Percentiles rank a stretch among this genome's conserved stretches.
phyloP scores from a whole-genome alignment of 225 moss, liverwort and hornwort genomes.

The Takakia lepidozioides region DNA sequence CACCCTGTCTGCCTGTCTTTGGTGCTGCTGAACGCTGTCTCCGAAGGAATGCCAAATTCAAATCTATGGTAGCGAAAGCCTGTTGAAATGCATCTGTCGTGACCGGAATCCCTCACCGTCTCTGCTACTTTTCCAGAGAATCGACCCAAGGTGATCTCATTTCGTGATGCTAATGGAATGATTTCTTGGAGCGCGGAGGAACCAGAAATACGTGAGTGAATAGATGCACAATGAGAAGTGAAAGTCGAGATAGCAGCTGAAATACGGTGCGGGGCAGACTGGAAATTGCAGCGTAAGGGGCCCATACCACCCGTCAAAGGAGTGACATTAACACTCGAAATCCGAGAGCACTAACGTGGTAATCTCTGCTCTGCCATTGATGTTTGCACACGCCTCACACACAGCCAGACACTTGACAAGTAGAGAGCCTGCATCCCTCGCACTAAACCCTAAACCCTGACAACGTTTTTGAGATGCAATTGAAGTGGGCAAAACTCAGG shows the following conservation, averaged over 20 bases:
- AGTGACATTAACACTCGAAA: too few relatives aligned
- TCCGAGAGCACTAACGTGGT: too few relatives aligned
- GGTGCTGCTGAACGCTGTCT: neutral
- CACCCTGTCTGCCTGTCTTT: neutral
- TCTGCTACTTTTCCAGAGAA: conserved; percentile 1
- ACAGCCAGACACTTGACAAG: too few relatives aligned
- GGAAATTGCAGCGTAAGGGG: conserved; percentile 5
- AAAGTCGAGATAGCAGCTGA: neutral
- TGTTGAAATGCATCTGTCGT: conserved; percentile 3
- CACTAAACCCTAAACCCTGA: too few relatives aligned
- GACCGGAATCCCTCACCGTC: neutral
- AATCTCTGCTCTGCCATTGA: too few relatives aligned
- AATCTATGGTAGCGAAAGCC: neutral
- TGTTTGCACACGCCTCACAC: too few relatives aligned
- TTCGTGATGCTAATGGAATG: too few relatives aligned
- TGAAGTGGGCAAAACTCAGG: too few relatives aligned
- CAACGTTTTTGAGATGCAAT: too few relatives aligned
- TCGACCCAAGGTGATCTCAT: neutral
- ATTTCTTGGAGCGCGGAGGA: too few relatives aligned
- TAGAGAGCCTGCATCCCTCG: too few relatives aligned
- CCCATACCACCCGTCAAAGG: too few relatives aligned
- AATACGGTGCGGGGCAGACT: neutral
- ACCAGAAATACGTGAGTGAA: neutral
- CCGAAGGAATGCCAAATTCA: neutral
- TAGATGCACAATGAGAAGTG: neutral